These are phyloP conservation scores for Tolypocladium cylindrosporum DNA, from an alignment of 2,329 filamentous ascomycete genomes.

Conservation along the genomic window DNA sequence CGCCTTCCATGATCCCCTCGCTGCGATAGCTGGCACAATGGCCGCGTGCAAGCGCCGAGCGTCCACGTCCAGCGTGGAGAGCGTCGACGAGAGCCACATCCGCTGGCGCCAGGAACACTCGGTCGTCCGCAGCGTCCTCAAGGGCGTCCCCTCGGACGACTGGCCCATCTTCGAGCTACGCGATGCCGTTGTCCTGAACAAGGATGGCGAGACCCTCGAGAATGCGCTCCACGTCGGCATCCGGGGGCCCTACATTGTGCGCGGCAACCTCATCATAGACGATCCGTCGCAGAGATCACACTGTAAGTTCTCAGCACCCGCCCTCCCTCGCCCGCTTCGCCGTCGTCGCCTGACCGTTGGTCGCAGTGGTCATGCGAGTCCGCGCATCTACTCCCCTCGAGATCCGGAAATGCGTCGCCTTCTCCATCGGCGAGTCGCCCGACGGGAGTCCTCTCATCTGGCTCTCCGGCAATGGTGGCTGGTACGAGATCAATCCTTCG, in stretches of 20 bases:
- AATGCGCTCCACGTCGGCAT: constrained; percentile 52
- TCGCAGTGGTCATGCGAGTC: constrained; percentile 21
- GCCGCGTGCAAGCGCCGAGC: constrained; percentile 27
- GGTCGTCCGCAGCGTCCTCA: constrained; percentile 18
- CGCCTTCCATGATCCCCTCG: constrained; percentile 7
- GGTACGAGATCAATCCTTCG: constrained; percentile 58
- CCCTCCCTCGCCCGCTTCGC: neutral
- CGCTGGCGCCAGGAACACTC: constrained; percentile 24
- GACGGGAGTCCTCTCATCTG: constrained; percentile 50
- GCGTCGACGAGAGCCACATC: constrained; percentile 25
- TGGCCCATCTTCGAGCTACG: constrained; percentile 54
- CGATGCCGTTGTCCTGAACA: constrained; percentile 49
- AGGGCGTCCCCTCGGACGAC: constrained; percentile 28
- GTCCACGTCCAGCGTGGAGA: constrained; percentile 35
- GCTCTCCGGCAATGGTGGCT: constrained; percentile 49
- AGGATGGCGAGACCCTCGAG: constrained; percentile 41
- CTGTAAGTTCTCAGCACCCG: constrained; percentile 21
- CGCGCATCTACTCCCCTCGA: constrained; percentile 33
- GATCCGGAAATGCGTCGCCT: constrained; percentile 36
- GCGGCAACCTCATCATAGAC: constrained; percentile 46
- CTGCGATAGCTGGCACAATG: constrained; percentile 17
- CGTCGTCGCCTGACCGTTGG: neutral
- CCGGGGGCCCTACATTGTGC: constrained; percentile 50
- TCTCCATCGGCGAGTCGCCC: constrained; percentile 42
- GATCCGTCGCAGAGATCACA: constrained; percentile 24